These are phyloP conservation scores for Sophora flavescens DNA, from an alignment of 306 rosid genomes.

Conservation along the genomic window DNA sequence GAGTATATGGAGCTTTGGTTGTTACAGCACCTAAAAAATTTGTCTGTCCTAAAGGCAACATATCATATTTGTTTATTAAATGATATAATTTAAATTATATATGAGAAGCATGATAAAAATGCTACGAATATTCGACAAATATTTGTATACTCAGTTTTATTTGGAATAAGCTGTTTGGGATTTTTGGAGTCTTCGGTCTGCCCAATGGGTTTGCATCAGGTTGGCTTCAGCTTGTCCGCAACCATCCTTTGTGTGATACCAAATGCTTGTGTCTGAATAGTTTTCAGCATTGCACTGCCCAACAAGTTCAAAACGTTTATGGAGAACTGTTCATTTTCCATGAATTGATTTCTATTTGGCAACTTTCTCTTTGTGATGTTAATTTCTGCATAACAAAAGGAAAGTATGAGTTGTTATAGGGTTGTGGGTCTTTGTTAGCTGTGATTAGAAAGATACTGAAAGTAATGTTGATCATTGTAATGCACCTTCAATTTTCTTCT, in stretches of 20 bases:
- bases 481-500: constrained; percentile 6
- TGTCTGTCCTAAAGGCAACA: background rate
- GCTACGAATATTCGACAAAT: background rate
- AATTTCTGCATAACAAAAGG: constrained; percentile 7
- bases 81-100: background rate
- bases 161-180: too few species aligned
- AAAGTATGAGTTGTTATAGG: constrained; percentile 11
- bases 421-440: constrained; percentile 6
- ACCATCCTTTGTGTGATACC: constrained; percentile 3
- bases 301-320: background rate
- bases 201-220: background rate
- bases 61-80: constrained; percentile 13
- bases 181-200: too few species aligned
- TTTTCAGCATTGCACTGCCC: background rate
- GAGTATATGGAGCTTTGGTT: constrained; percentile 9
- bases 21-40: background rate
- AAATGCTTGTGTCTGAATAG: constrained; percentile 11
- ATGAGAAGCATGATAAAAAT: constrained; percentile 3
- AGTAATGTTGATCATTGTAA: constrained; percentile 19
- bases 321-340: constrained; percentile 4
- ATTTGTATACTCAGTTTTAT: background rate
- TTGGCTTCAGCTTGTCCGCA: constrained; percentile 22
- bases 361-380: constrained; percentile 11
- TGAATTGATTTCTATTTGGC: constrained; percentile 15
- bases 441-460: constrained; percentile 26